Conservation (phyloP, 805 yeast genomes). For the Candida maesae region DNA sequence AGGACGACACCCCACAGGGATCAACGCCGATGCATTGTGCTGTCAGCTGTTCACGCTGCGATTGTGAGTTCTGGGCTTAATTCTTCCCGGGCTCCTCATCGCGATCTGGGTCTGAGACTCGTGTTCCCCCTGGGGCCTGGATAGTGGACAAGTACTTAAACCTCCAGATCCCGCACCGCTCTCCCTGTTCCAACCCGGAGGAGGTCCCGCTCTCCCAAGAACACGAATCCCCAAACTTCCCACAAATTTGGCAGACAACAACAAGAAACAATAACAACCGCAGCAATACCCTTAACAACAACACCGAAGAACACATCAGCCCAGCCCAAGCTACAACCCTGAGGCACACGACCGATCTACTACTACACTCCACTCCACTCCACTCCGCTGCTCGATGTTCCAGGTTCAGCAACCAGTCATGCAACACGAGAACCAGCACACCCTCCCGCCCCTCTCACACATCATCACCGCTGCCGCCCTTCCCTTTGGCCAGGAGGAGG, state of each 20-base stretch:
- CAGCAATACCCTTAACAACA: no score
- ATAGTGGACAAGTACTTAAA: slow-evolving; percentile 14
- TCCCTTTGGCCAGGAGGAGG: slow-evolving; percentile 13
- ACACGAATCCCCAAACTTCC: neutral
- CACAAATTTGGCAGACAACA: neutral
- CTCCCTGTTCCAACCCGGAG: no score
- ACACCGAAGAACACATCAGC: no score
- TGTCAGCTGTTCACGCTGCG: slow-evolving; percentile 15
- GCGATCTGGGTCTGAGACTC: no score
- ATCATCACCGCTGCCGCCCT: slow-evolving; percentile 19
- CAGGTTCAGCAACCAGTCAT: slow-evolving; percentile 11
- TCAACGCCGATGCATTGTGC: slow-evolving; percentile 8
- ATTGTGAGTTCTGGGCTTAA: no score
- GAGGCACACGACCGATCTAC: neutral
- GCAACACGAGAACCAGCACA: slow-evolving; percentile 12
- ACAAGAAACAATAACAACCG: no score
- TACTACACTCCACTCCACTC: neutral
- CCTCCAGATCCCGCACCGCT: slow-evolving; percentile 4
- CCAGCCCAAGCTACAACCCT: neutral
- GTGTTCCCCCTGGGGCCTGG: no score
- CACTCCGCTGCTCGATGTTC: slow-evolving; percentile 14
- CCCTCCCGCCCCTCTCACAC: slow-evolving; percentile 24
- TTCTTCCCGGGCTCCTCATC: slow-evolving; percentile 12
- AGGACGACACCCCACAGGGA: slow-evolving; percentile 1
- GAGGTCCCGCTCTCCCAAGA: neutral